Evolutionary conservation across 2,329 filamentous ascomycete genomes (phyloP), one percentile per base, ranked within the genome.

Genomic region (Penicillium verrucosum): DNA sequence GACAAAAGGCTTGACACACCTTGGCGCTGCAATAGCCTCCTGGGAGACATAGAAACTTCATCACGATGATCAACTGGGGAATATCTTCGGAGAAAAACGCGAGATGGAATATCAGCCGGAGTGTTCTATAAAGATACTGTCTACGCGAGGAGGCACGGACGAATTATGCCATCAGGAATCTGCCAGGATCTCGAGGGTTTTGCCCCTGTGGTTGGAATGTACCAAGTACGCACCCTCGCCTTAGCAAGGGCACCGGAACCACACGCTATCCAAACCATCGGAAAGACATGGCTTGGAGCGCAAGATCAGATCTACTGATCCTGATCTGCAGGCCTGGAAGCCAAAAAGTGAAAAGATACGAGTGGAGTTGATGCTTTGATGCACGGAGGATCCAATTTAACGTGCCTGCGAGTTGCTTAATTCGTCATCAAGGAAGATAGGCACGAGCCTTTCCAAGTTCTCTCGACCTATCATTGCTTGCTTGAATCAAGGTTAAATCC

Each of bases 21-120:
- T 57, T 64, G 29, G 60, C 59, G 38, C 53, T 65, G 53, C 61
- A 62, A 46, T 60, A 62, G 10, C 59, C 64, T 44, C 64, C 64
- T 12, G 60, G 64, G 27, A 66, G 55, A 12, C 62, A 65, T 2
- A 66, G 54, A 49, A 66, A 66, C 27, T 56, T 65, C 64, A 66
- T 65, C 14, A n/a, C 29, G 57, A 40, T 30, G 6, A 54, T 16
- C 21, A 23, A 7, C 41, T 23, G 23, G 23, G 49, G 29, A 53
- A 48, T 43, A 38, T 47, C 8, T 41, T 49, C 18, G 25, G 16
- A 42, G 45, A 40, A 54, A 50, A 45, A n/a, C 4, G 43, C 5
- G 27, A 38, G 27, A 27, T 30, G 23, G n/a, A 32, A 48, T 25
- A n/a, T 18, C 41, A 25, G 30, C 48, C 21, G 38, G 37, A 30